A percentile compares a stretch with the other conserved stretches of the same genome.
These are phyloP conservation scores for Coemansia sp. DNA, from an alignment of 192 early-diverging fungal species.

Conservation along the genomic window DNA sequence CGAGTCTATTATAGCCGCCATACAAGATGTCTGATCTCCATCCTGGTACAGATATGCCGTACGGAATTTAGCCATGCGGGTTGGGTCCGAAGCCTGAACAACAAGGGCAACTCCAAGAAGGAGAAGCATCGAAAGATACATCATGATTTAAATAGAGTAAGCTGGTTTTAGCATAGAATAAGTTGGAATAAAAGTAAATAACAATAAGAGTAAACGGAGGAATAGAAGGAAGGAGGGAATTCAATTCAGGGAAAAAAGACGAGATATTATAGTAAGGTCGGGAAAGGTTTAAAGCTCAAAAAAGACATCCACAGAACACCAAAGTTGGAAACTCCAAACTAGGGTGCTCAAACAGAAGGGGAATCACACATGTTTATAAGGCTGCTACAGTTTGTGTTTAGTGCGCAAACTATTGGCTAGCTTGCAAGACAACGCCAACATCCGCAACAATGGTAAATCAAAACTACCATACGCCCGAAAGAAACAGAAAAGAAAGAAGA, in stretches of 20 bases:
- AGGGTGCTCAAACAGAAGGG: neutral
- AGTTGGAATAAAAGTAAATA: neutral
- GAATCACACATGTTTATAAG: neutral
- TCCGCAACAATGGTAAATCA: too few relatives aligned
- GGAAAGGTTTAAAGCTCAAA: too few relatives aligned
- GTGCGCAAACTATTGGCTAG: too few relatives aligned
- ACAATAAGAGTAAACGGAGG: too few relatives aligned
- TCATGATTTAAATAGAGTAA: neutral
- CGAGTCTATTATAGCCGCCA: slow-evolving; percentile 38
- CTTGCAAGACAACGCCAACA: too few relatives aligned
- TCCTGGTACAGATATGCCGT: slow-evolving; percentile 15
- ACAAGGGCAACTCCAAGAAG: neutral
- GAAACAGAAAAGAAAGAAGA: slow-evolving; percentile 2
- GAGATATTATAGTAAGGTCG: too few relatives aligned
- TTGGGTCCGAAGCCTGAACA: neutral
- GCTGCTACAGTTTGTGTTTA: too few relatives aligned
- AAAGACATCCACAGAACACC: neutral
- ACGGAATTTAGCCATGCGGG: neutral
- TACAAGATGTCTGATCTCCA: slow-evolving; percentile 42
- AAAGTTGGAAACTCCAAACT: neutral
- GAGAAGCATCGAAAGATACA: neutral
- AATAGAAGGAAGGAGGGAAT: too few relatives aligned
- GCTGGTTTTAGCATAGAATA: neutral
- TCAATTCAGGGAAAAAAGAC: too few relatives aligned
- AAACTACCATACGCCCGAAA: neutral